A percentile compares a stretch with the other conserved stretches of the same genome.
Evolutionary conservation across 1,284 basidiomycete species (phyloP).

Genomic region (Sporisorium reilianum): DNA sequence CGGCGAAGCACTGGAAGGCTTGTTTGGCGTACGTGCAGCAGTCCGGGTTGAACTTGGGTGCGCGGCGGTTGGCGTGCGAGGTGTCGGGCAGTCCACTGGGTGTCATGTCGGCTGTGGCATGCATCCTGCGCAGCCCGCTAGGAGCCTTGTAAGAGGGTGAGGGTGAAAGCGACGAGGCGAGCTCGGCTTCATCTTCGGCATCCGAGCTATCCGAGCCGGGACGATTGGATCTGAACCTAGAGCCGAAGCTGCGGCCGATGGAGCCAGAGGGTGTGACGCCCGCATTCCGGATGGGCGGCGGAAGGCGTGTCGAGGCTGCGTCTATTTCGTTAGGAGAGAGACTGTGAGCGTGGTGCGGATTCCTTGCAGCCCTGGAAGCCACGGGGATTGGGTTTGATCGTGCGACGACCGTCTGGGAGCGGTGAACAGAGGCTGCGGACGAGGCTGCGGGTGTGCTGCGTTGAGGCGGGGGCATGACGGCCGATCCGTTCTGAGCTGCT

Average conservation of each 20-base stretch:
- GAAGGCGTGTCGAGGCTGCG: slow-evolving; percentile 10
- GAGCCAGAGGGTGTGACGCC: slow-evolving; percentile 5
- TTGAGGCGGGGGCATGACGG: slow-evolving; percentile 42
- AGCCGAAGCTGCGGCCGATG: slow-evolving; percentile 28
- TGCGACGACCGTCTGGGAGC: slow-evolving; percentile 33
- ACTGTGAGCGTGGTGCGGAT: slow-evolving; percentile 12
- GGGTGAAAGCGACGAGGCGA: slow-evolving; percentile 19
- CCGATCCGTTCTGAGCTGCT: slow-evolving; percentile 7
- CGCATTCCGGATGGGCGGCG: slow-evolving; percentile 32
- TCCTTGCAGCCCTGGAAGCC: slow-evolving; percentile 14
- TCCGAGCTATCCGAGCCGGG: slow-evolving; percentile 41
- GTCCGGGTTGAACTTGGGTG: slow-evolving; percentile 46
- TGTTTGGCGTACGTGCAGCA: slow-evolving; percentile 39
- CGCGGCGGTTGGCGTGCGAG: slow-evolving; percentile 48
- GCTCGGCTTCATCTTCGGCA: slow-evolving; percentile 36
- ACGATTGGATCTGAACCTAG: slow-evolving; percentile 4
- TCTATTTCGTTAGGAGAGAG: slow-evolving; percentile 29
- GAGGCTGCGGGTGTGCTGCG: slow-evolving; percentile 14
- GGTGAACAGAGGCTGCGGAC: slow-evolving; percentile 13
- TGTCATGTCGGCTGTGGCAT: slow-evolving; percentile 36
- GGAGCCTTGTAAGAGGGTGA: slow-evolving; percentile 34
- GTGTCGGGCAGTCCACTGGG: slow-evolving; percentile 44
- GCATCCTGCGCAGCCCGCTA: slow-evolving; percentile 25
- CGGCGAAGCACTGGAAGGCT: slow-evolving; percentile 48
- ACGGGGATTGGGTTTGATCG: slow-evolving; percentile 31